Percentiles rank a stretch among this genome's conserved stretches.
Conservation (phyloP, 768 basidiomycete genomes). For the Podaxis sp. region DNA sequence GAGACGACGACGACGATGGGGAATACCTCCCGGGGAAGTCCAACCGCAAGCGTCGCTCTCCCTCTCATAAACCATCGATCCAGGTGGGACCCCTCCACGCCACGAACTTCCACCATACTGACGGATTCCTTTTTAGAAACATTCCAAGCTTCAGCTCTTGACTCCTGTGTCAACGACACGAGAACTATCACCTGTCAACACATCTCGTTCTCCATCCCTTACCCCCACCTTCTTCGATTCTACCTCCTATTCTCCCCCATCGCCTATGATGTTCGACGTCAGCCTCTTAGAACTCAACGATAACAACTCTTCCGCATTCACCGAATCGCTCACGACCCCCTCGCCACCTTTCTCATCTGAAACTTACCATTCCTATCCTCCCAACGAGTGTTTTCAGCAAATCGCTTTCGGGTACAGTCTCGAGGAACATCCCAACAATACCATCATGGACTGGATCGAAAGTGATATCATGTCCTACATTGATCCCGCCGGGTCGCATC, state of each 20-base stretch:
- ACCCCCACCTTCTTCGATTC: neutral
- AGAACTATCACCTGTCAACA: neutral
- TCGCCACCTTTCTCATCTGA: neutral
- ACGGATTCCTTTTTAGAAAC: neutral
- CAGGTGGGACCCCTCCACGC: neutral
- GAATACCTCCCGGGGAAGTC: neutral
- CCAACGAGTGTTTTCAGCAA: neutral
- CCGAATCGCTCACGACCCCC: neutral
- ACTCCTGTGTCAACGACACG: neutral
- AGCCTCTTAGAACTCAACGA: slow-evolving; percentile 7
- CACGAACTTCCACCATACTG: neutral
- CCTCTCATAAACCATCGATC: neutral
- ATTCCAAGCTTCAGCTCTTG: neutral
- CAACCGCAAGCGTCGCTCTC: neutral
- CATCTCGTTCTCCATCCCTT: neutral
- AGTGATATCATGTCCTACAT: neutral
- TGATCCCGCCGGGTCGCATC: neutral
- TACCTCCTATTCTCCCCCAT: neutral
- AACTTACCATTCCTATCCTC: no score
- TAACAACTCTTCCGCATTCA: neutral
- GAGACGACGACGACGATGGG: neutral
- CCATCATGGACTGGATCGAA: neutral
- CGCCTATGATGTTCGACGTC: neutral
- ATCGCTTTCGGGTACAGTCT: neutral
- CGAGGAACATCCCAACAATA: neutral